Evolutionary conservation across 768 basidiomycete species (phyloP).

Genomic region (Lactarius indigo): DNA sequence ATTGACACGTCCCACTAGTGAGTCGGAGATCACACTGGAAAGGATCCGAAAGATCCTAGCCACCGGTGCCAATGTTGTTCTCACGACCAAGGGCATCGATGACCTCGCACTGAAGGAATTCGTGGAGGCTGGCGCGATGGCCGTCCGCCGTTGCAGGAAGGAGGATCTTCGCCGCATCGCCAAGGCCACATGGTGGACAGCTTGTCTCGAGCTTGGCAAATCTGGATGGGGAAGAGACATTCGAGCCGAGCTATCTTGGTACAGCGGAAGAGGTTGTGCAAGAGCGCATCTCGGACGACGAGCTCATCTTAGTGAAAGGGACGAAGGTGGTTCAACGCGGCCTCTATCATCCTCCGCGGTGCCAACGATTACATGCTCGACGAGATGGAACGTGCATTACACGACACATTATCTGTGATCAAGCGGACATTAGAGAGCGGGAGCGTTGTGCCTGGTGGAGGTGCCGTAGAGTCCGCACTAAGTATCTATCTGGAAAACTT

Average conservation of each 20-base stretch:
- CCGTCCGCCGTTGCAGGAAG: constrained; percentile 94
- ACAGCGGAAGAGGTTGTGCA: constrained; percentile 94
- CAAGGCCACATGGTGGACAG: constrained; percentile 92
- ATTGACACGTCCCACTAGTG: constrained; percentile 45
- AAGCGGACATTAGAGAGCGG: constrained; percentile 98
- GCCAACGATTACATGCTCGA: constrained; percentile 99
- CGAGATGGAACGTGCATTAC: constrained; percentile 97
- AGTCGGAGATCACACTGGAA: constrained; percentile 94
- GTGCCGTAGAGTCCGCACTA: constrained; percentile 93
- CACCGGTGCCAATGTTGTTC: constrained; percentile 92
- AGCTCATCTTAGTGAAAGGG: constrained; percentile 95
- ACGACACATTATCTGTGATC: constrained; percentile 92
- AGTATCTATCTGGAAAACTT: constrained; percentile 99
- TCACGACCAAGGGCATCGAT: constrained; percentile 98
- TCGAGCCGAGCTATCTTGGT: constrained; percentile 89
- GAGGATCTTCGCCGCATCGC: constrained; percentile 97
- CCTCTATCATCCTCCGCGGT: constrained; percentile 90
- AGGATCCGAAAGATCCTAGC: constrained; percentile 94
- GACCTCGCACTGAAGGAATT: constrained; percentile 98
- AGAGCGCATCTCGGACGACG: constrained; percentile 97
- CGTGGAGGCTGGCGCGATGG: constrained; percentile 98
- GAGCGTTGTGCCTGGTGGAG: constrained; percentile 92
- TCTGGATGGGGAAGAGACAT: constrained; percentile 96
- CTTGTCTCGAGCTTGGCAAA: constrained; percentile 91
- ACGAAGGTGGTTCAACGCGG: constrained; percentile 95